Evolutionary conservation across 192 early-diverging fungal species (phyloP), one percentile per base, ranked within the genome.

Genomic region (Chytriomyces sp.): DNA sequence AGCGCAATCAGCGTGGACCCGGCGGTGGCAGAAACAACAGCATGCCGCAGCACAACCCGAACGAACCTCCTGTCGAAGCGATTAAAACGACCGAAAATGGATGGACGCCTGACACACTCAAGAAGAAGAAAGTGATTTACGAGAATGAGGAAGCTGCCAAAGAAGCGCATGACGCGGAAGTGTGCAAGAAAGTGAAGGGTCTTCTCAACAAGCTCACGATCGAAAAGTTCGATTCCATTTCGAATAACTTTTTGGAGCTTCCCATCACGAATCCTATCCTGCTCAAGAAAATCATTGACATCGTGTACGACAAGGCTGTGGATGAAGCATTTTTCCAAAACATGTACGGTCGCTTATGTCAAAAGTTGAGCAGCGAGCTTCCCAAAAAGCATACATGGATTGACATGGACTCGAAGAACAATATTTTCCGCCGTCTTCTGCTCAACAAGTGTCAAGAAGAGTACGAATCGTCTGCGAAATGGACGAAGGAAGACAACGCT

Each of bases 141-240:
- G 83, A 86, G 23, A 86, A 69, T 13, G 81, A 45, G 8, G 88
- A 88, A 69, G 79, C 82, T 0, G 63, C 79, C 8, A 62, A 45
- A 1, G 78, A 79, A 59, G 62, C 66, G 45, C 48, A 78, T 46
- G 72, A 71, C 7, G 76, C 48, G 0, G 60, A 76, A n/a, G 70
- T 81, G 18, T 43, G 13, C 49, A 86, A 89, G 59, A 93, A 95
- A 89, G 91, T 93, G 18, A 94, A 93, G 86, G 89, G 90, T 71
- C 85, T 97, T 20, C 86, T 99, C 69, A 99, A 99, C 90, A 99
- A 99, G 89, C 83, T 99, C 70, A 97, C 98, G 4, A 84, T 94
- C 0, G 98, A 99, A 78, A 96, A 94, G 83, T 99, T 98, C 79
- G 94, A 94, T 44, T 79, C 82, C 13, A 91, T 99, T 28, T 91